These are phyloP conservation scores for Aspergillus floridensis DNA, from an alignment of 2,329 filamentous ascomycete genomes.

Conservation along the genomic window DNA sequence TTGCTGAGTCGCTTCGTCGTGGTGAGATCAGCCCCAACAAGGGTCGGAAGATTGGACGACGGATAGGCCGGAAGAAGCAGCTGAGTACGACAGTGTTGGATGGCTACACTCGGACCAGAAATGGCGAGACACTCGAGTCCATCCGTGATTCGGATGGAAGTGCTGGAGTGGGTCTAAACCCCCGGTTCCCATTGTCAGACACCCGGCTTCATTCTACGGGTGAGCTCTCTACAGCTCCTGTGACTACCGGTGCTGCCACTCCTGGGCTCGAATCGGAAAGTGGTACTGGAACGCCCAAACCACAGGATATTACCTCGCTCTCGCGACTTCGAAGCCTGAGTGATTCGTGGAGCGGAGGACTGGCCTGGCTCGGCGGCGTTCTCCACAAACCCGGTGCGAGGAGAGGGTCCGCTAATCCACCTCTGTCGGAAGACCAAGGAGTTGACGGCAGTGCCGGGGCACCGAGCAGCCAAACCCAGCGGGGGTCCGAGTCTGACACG, in stretches of 20 bases:
- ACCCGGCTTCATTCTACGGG: constrained; percentile 30
- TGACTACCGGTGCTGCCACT: constrained; percentile 22
- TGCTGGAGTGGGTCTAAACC: constrained; percentile 16
- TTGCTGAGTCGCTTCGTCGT: constrained; percentile 63
- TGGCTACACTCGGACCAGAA: constrained; percentile 16
- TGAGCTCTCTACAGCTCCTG: constrained; percentile 18
- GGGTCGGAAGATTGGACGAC: constrained; percentile 28
- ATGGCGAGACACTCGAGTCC: constrained; percentile 17
- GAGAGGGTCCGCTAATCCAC: not conserved
- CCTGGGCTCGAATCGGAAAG: constrained; percentile 21
- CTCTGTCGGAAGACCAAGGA: not conserved
- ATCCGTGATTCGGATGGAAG: constrained; percentile 22
- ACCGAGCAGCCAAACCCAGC: not conserved
- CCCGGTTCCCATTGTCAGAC: constrained; percentile 22
- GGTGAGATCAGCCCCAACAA: constrained; percentile 47
- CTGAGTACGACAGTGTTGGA: constrained; percentile 27
- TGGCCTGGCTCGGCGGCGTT: constrained; percentile 37
- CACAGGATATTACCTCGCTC: constrained; percentile 19
- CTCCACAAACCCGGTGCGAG: constrained; percentile 22
- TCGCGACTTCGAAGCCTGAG: constrained; percentile 37
- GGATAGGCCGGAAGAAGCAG: constrained; percentile 29
- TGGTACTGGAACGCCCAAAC: constrained; percentile 8
- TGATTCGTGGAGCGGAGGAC: constrained; percentile 36
- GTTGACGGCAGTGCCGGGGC: constrained; percentile 4
- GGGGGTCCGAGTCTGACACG: constrained; percentile 4